phyloP scores from a whole-genome alignment of 1,139 yeast species.

The Blastobotrys niveus region DNA sequence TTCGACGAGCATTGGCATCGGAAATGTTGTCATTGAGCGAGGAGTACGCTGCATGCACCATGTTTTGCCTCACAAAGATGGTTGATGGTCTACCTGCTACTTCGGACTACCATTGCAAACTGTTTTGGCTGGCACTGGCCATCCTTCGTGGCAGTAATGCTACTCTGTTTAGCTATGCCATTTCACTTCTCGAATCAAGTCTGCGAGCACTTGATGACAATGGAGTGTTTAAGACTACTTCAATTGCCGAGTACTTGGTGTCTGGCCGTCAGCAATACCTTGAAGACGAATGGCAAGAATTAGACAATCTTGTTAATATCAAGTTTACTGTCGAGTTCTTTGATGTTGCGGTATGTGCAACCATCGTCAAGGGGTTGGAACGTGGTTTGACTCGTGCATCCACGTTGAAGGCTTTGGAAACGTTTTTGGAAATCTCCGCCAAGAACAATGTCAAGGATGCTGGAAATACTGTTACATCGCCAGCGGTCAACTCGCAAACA shows the following conservation, averaged over 20 bases:
- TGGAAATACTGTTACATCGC: too few relatives aligned
- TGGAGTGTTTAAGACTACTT: constrained; percentile 26
- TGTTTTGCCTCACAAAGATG: constrained; percentile 48
- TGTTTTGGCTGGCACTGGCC: constrained; percentile 62
- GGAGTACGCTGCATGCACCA: constrained; percentile 34
- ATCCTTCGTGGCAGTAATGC: constrained; percentile 32
- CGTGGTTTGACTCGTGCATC: constrained; percentile 55
- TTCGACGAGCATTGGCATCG: constrained; percentile 28
- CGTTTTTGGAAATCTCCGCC: constrained; percentile 46
- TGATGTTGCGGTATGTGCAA: constrained; percentile 49
- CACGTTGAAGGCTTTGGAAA: constrained; percentile 49
- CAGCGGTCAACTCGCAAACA: too few relatives aligned
- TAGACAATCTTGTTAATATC: constrained; percentile 45
- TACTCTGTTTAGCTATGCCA: constrained; percentile 25
- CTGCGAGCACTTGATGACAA: constrained; percentile 28
- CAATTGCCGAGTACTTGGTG: constrained; percentile 34
- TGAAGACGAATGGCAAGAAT: constrained; percentile 40
- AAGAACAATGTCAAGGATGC: constrained; percentile 27
- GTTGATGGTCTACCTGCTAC: constrained; percentile 55
- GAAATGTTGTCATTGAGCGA: constrained; percentile 35
- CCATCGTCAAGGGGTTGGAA: constrained; percentile 58
- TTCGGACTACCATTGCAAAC: constrained; percentile 49
- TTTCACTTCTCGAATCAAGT: constrained; percentile 26
- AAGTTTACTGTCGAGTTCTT: constrained; percentile 43
- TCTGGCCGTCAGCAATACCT: constrained; percentile 37